A percentile compares a stretch with the other conserved stretches of the same genome.
Conservation (phyloP, 2,329 filamentous ascomycete species). For the Exophiala oligosperma region DNA sequence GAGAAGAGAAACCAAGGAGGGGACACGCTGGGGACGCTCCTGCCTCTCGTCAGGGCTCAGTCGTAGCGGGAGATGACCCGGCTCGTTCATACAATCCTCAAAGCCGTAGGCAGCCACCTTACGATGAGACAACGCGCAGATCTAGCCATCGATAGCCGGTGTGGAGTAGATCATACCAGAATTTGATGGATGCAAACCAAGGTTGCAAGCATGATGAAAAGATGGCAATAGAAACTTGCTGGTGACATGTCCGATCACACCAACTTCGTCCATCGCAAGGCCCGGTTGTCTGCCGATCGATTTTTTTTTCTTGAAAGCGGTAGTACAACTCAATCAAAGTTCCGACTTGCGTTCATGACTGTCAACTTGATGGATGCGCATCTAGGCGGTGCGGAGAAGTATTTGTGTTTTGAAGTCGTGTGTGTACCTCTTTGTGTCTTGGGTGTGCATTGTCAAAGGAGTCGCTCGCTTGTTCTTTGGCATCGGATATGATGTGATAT, state of each 20-base stretch:
- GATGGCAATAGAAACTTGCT: neutral
- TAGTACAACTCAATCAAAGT: too few species aligned
- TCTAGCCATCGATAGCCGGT: slow-evolving; percentile 4
- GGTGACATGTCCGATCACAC: too few species aligned
- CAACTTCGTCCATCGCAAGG: too few species aligned
- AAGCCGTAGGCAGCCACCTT: slow-evolving; percentile 6
- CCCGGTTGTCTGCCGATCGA: too few species aligned
- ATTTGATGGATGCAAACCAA: neutral
- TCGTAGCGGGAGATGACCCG: slow-evolving; percentile 6
- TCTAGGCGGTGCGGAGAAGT: too few species aligned
- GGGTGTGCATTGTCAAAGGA: neutral
- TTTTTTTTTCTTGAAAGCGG: too few species aligned
- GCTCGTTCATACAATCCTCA: slow-evolving; percentile 9
- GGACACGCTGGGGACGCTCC: neutral
- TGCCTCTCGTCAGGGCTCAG: slow-evolving; percentile 9
- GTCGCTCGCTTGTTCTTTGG: neutral
- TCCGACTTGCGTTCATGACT: too few species aligned
- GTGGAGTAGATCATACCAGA: neutral
- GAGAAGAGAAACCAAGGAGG: slow-evolving; percentile 6
- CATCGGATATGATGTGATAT: neutral
- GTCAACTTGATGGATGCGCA: too few species aligned
- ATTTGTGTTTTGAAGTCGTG: neutral
- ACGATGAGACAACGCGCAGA: slow-evolving; percentile 13
- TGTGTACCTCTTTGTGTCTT: neutral
- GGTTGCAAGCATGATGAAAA: too few species aligned